Evolutionary conservation across 345 rosid genomes (phyloP), one percentile per base, ranked within the genome.

Genomic region (Rhizophora mangle): DNA sequence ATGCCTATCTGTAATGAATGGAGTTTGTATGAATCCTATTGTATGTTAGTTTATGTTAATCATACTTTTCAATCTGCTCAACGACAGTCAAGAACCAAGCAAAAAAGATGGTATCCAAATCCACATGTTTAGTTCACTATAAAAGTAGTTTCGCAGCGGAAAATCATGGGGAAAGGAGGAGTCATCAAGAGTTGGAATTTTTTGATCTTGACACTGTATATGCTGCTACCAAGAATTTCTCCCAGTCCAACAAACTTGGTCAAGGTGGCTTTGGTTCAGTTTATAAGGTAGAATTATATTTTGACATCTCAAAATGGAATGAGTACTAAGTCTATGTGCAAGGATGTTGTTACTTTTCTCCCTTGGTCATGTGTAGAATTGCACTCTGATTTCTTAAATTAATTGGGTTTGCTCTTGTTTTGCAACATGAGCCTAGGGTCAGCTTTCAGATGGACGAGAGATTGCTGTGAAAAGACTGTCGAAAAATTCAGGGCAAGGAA

Each of bases 241-340:
- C 75, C 29, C 19, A 21, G 0, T 22, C 36, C 19, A 76, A 71
- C 37, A 74, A 74, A 64, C 58, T 82, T 46, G 86, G 86, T 24
- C 64, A 75, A 60, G 86, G 86, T 27, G 86, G 82, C n/a, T 84
- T 77, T 70, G 87, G 84, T 18, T 56, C 77, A 2, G 87, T 84
- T 6, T 84, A 81, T n/a, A 74, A 74, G 83, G 85, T 81, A 68
- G 22, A 55, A 11, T 22, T 55, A 26, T 55, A 26, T 22, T 22
- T 5, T 22, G 1, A 21, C 30, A 22, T 55, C 46, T 36, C 43
- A 8, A 36, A 36, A 36, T 2, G 0, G 29, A 55, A n/a, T 39
- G 46, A 24, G 24, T 21, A 1, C 27, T 8, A 6, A 1, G 16
- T 55, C 21, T 21, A 22, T 26, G 8, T 7, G 22, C 16, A n/a